phyloP scores from a whole-genome alignment of 1,139 yeast species.

The Saccharomyces hybrid region DNA sequence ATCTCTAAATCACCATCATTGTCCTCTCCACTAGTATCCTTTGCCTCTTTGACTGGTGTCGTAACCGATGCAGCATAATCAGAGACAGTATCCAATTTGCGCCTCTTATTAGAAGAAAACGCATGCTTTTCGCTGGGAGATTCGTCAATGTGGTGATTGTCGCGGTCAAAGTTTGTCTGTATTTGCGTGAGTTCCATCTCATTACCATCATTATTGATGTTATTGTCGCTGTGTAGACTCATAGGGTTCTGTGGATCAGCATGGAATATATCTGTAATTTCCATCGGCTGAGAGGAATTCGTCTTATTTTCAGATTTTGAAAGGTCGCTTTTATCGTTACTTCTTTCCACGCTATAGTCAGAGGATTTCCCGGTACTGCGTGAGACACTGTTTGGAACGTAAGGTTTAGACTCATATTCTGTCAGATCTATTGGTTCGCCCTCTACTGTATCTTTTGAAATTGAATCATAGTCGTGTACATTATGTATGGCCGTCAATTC shows the following conservation, averaged over 20 bases:
- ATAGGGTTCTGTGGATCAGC: not conserved
- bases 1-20: constrained; percentile 20
- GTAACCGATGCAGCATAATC: constrained; percentile 4
- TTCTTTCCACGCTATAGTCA: not conserved
- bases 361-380: not conserved
- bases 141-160: not conserved
- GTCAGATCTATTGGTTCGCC: not conserved
- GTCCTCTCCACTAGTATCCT: constrained; percentile 3
- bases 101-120: constrained; percentile 3
- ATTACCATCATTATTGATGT: not conserved
- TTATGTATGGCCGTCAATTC: constrained; percentile 13
- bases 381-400: not conserved
- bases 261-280: constrained; percentile 9
- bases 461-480: not conserved
- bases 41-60: not conserved
- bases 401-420: not conserved
- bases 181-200: constrained; percentile 6
- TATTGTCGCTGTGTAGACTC: constrained; percentile 2
- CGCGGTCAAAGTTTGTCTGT: not conserved
- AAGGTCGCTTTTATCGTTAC: not conserved
- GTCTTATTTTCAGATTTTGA: not conserved
- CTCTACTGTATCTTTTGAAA: not conserved
- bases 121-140: not conserved
- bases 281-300: constrained; percentile 13
- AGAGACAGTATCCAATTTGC: constrained; percentile 8